Evolutionary conservation across 805 yeast genomes (phyloP).

Genomic region (Cyberlindnera euphorbiiphila): DNA sequence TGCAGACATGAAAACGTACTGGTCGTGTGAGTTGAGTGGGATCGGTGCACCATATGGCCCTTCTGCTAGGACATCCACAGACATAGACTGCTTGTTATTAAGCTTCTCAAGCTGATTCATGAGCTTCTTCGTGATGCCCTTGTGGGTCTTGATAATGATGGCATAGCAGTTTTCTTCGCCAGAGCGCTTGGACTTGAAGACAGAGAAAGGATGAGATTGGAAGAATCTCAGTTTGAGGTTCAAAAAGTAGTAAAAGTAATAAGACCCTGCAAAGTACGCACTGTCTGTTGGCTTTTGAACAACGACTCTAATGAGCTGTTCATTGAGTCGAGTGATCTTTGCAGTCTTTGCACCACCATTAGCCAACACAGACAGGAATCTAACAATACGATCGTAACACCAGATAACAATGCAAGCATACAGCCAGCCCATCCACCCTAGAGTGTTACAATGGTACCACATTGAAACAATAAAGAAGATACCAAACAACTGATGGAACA

Average conservation of each 20-base stretch:
- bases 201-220: slow-evolving; percentile 74
- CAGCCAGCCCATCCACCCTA: slow-evolving; percentile 48
- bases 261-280: slow-evolving; percentile 47
- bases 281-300: slow-evolving; percentile 44
- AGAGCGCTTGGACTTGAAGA: slow-evolving; percentile 38
- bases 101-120: slow-evolving; percentile 29
- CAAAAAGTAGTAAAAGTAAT: slow-evolving; percentile 54
- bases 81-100: slow-evolving; percentile 29
- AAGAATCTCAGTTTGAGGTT: slow-evolving; percentile 37
- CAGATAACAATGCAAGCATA: slow-evolving; percentile 61
- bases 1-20: slow-evolving; percentile 42
- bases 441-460: slow-evolving; percentile 56
- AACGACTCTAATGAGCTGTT: slow-evolving; percentile 39
- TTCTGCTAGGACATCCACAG: slow-evolving; percentile 43
- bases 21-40: slow-evolving; percentile 36
- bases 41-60: slow-evolving; percentile 59
- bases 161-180: slow-evolving; percentile 30
- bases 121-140: slow-evolving; percentile 50
- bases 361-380: slow-evolving; percentile 49
- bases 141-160: slow-evolving; percentile 46
- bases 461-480: slow-evolving; percentile 47
- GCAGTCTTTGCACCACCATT: slow-evolving; percentile 62
- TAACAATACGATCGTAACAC: slow-evolving; percentile 59
- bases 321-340: slow-evolving; percentile 27
- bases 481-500: slow-evolving; percentile 55